phyloP scores from a whole-genome alignment of 108 stramenopile genomes.

The Epithemia pelagica region DNA sequence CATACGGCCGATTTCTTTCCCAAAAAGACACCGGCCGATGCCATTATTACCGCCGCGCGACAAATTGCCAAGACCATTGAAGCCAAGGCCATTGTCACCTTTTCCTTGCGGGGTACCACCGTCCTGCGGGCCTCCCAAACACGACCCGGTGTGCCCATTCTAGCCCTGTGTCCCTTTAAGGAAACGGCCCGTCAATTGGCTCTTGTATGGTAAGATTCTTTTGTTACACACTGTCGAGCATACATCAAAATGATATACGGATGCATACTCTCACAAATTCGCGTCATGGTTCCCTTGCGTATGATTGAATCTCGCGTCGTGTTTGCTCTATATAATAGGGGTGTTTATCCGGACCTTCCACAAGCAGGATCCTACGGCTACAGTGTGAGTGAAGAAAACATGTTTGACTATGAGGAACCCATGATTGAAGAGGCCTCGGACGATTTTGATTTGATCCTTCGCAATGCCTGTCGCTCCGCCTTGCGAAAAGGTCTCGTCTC shows the following conservation, averaged over 20 bases:
- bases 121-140: conserved; percentile 75
- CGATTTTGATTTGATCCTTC: conserved; percentile 68
- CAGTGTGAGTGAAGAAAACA: conserved; percentile 51
- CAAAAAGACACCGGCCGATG: conserved; percentile 79
- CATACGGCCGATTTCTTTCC: conserved; percentile 30
- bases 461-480: conserved; percentile 74
- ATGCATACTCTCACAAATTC: too few relatives aligned
- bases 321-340: too few relatives aligned
- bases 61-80: conserved; percentile 65
- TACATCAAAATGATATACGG: too few relatives aligned
- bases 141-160: conserved; percentile 86
- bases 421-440: conserved; percentile 47
- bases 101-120: conserved; percentile 85
- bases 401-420: conserved; percentile 48
- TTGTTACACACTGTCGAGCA: too few relatives aligned
- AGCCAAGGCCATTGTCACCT: conserved; percentile 86
- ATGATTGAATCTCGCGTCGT: too few relatives aligned
- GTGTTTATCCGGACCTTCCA: conserved; percentile 81
- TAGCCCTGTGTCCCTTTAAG: conserved; percentile 89
- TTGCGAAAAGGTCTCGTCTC: conserved; percentile 79
- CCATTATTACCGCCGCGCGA: conserved; percentile 85
- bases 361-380: conserved; percentile 72
- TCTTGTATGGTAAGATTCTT: conserved; percentile 64
- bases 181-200: conserved; percentile 86
- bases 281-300: too few relatives aligned